phyloP scores from a whole-genome alignment of 2,329 filamentous ascomycete species.

The Paraphaeosphaeria minitans region DNA sequence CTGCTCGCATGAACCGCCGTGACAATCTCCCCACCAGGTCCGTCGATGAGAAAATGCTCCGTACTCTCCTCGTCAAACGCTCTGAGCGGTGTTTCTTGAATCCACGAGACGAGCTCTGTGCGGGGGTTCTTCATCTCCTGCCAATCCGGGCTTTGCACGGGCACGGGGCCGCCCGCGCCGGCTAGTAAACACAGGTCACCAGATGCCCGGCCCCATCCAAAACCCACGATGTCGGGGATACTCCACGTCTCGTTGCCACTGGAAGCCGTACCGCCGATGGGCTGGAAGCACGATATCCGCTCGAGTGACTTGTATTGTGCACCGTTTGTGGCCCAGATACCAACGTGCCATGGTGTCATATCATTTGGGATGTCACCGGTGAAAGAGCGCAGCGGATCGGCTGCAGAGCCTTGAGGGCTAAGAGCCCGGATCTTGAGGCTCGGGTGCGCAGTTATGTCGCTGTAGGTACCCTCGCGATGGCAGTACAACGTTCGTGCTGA shows the following conservation, averaged over 20 bases:
- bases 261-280: background rate
- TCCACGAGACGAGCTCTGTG: background rate
- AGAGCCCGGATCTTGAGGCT: background rate
- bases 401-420: background rate
- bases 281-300: slow-evolving; percentile 2
- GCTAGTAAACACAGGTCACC: background rate
- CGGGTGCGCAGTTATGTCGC: background rate
- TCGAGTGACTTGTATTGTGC: background rate
- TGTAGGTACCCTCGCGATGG: background rate
- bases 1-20: slow-evolving; percentile 21
- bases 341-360: slow-evolving; percentile 1
- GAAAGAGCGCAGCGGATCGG: background rate
- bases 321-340: background rate
- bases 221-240: background rate
- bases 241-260: background rate
- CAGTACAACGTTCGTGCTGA: background rate
- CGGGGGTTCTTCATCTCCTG: background rate
- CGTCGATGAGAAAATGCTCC: slow-evolving; percentile 20
- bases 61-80: slow-evolving; percentile 10
- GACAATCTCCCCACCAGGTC: slow-evolving; percentile 23
- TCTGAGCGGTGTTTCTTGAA: background rate
- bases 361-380: background rate
- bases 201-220: background rate
- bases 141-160: background rate
- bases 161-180: background rate